These are phyloP conservation scores for Daphne laureola DNA, from an alignment of 441 rosid species.

Conservation along the genomic window DNA sequence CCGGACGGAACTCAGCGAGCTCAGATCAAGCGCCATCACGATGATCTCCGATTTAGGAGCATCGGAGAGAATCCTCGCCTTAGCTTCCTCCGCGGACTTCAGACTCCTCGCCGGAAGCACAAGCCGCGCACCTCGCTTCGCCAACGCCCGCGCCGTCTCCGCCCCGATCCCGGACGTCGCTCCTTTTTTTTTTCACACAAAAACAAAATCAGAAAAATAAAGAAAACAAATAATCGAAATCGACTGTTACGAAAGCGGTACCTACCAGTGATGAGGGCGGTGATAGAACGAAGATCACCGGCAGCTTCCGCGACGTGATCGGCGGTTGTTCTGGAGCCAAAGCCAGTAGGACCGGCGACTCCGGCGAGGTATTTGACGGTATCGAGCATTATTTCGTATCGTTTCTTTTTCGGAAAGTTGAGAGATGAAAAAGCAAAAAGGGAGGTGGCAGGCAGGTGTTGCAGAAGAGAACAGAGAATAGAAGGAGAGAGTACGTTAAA, in stretches of 20 bases:
- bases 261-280: slow-evolving; percentile 95
- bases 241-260: slow-evolving; percentile 8
- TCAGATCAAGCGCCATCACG: slow-evolving; percentile 80
- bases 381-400: slow-evolving; percentile 39
- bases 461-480: neutral
- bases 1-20: slow-evolving; percentile 69
- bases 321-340: slow-evolving; percentile 80
- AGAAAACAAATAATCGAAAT: neutral
- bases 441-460: neutral
- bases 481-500: neutral
- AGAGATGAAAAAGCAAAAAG: neutral
- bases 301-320: slow-evolving; percentile 47
- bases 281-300: slow-evolving; percentile 46
- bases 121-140: slow-evolving; percentile 66
- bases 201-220: neutral
- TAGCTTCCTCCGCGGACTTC: slow-evolving; percentile 78
- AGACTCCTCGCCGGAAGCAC: slow-evolving; percentile 74
- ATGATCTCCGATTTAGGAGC: slow-evolving; percentile 51
- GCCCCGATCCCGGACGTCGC: slow-evolving; percentile 96
- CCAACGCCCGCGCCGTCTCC: slow-evolving; percentile 81
- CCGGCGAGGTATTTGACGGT: slow-evolving; percentile 71
- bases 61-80: slow-evolving; percentile 61
- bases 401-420: slow-evolving; percentile 1
- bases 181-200: slow-evolving; percentile 32
- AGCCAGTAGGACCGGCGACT: slow-evolving; percentile 64